These are phyloP conservation scores for Yamadazyma jaroonii DNA, from an alignment of 1,139 yeast genomes.

Conservation along the genomic window DNA sequence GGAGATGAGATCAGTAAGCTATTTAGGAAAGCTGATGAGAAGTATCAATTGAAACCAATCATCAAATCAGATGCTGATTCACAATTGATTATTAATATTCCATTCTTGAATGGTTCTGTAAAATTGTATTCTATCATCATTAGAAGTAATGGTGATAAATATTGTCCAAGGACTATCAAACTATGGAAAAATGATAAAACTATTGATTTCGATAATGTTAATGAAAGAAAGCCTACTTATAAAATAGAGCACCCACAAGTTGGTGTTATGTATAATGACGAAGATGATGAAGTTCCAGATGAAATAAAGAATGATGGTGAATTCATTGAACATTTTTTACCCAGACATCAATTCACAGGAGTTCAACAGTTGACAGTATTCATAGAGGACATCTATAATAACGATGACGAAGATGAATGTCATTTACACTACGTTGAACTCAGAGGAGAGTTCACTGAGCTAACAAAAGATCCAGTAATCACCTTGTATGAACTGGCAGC, in stretches of 20 bases:
- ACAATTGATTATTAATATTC: conserved; percentile 73
- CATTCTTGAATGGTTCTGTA: conserved; percentile 68
- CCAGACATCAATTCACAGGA: conserved; percentile 72
- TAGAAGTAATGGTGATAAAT: conserved; percentile 59
- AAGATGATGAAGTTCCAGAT: conserved; percentile 36
- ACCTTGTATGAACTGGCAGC: conserved; percentile 88
- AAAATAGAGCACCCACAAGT: conserved; percentile 62
- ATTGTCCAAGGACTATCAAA: conserved; percentile 69
- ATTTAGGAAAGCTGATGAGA: conserved; percentile 44
- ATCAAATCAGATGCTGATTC: conserved; percentile 79
- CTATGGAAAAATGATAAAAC: conserved; percentile 66
- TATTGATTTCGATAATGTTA: conserved; percentile 69
- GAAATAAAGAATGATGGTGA: conserved; percentile 37
- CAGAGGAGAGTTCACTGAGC: conserved; percentile 72
- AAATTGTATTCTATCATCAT: conserved; percentile 71
- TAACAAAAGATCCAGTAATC: conserved; percentile 65
- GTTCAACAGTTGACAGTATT: conserved; percentile 66
- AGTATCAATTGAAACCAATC: conserved; percentile 42
- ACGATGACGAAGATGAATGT: conserved; percentile 53
- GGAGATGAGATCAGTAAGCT: conserved; percentile 49
- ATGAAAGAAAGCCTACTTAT: conserved; percentile 48
- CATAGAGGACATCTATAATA: conserved; percentile 66
- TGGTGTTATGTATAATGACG: conserved; percentile 40
- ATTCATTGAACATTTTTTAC: conserved; percentile 81
- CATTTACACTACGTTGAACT: conserved; percentile 71